These are phyloP conservation scores for Paraphoma sp. DNA, from an alignment of 2,329 filamentous ascomycete species.

Conservation along the genomic window DNA sequence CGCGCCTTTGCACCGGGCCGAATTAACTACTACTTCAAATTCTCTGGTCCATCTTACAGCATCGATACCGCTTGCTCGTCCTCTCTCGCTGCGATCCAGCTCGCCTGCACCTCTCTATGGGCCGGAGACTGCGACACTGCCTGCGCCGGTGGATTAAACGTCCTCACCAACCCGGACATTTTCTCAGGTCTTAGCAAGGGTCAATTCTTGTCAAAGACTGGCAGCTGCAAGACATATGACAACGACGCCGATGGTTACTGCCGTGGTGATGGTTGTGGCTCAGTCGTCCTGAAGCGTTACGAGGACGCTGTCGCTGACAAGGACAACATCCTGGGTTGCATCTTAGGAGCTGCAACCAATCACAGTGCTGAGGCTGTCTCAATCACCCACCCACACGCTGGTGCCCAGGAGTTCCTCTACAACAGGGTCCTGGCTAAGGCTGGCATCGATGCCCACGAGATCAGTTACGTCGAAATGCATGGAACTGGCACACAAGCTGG, in stretches of 20 bases:
- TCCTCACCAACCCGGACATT: slow-evolving; percentile 82
- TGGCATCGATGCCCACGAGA: slow-evolving; percentile 75
- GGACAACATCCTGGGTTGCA: slow-evolving; percentile 74
- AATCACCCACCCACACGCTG: slow-evolving; percentile 83
- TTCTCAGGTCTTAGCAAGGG: slow-evolving; percentile 77
- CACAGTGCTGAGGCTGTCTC: slow-evolving; percentile 82
- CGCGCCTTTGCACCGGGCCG: slow-evolving; percentile 68
- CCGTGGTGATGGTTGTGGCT: slow-evolving; percentile 76
- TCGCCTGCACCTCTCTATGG: slow-evolving; percentile 76
- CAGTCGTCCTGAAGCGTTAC: slow-evolving; percentile 78
- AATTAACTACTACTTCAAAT: slow-evolving; percentile 80
- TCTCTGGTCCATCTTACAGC: slow-evolving; percentile 73
- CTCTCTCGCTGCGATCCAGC: slow-evolving; percentile 73
- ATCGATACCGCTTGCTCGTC: slow-evolving; percentile 83
- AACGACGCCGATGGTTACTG: slow-evolving; percentile 83
- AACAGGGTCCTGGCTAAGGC: slow-evolving; percentile 73
- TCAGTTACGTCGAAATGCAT: slow-evolving; percentile 89
- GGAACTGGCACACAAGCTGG: slow-evolving; percentile 87
- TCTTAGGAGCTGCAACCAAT: slow-evolving; percentile 78
- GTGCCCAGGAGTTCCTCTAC: slow-evolving; percentile 75
- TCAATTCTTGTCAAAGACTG: slow-evolving; percentile 78
- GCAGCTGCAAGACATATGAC: slow-evolving; percentile 81
- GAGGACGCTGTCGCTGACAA: slow-evolving; percentile 79
- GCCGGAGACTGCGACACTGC: slow-evolving; percentile 81
- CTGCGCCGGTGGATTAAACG: slow-evolving; percentile 78